These are phyloP conservation scores for Tulasnella sp. DNA, from an alignment of 768 basidiomycete genomes.

Conservation along the genomic window DNA sequence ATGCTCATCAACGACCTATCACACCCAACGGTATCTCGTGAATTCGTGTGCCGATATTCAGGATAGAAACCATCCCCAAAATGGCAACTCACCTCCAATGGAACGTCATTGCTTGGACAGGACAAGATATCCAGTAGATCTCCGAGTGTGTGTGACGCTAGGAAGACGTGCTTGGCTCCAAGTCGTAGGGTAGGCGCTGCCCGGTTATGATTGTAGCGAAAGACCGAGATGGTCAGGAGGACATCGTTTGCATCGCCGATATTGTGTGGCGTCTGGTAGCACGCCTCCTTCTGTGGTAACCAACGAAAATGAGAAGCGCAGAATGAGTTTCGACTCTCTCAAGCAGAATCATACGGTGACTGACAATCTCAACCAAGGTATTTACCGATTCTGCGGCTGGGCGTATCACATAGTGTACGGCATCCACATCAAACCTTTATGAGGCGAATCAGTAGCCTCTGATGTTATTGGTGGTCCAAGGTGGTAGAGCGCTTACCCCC, in stretches of 20 bases:
- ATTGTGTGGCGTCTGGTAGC: not conserved
- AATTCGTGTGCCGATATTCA: not conserved
- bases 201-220: constrained; percentile 49
- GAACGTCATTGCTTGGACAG: constrained; percentile 48
- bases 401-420: constrained; percentile 16
- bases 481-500: not conserved
- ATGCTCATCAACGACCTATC: not conserved
- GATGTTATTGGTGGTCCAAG: not conserved
- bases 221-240: constrained; percentile 47
- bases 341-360: no score
- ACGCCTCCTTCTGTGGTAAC: not conserved
- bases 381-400: constrained; percentile 13
- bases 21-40: no score
- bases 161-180: constrained; percentile 53
- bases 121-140: constrained; percentile 50
- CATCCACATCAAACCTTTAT: constrained; percentile 27
- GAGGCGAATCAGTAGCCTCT: constrained; percentile 1
- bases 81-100: constrained; percentile 31
- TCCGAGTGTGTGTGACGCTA: constrained; percentile 61
- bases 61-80: not conserved
- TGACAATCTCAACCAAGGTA: not conserved
- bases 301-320: not conserved
- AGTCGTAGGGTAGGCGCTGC: constrained; percentile 45
- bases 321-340: not conserved
- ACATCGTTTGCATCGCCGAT: constrained; percentile 28